Percentiles rank a stretch among this genome's conserved stretches.
These are phyloP conservation scores for Populus euphratica DNA, from an alignment of 345 rosid species.

Conservation along the genomic window DNA sequence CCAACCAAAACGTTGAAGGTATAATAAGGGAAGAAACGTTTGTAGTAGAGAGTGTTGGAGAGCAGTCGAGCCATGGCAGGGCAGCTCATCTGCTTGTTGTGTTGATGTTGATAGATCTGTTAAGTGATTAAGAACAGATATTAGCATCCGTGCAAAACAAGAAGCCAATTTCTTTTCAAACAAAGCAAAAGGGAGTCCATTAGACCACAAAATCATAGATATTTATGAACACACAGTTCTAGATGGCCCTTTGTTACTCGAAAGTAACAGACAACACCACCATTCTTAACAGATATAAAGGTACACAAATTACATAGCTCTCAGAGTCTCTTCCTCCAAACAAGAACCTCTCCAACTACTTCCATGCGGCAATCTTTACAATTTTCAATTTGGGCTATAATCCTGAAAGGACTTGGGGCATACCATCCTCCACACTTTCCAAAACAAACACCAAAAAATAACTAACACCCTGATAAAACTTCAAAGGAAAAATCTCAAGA, in stretches of 20 bases:
- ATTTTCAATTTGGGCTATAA: not conserved
- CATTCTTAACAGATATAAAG: not conserved
- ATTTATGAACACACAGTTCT: not conserved
- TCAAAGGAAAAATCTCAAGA: not conserved
- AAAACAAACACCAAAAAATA: not conserved
- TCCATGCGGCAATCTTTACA: not conserved
- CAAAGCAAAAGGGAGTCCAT: not conserved
- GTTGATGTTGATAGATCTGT: constrained; percentile 97
- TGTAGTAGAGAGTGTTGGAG: constrained; percentile 94
- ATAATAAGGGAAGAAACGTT: constrained; percentile 96
- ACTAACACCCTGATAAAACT: not conserved
- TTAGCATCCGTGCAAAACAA: not conserved
- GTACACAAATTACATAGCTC: not conserved
- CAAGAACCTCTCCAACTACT: not conserved
- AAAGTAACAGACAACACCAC: not conserved
- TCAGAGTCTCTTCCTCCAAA: not conserved
- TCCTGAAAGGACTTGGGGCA: not conserved
- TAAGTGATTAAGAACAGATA: not conserved
- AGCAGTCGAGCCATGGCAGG: constrained; percentile 96
- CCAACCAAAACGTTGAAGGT: constrained; percentile 93
- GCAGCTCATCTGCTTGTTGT: constrained; percentile 96
- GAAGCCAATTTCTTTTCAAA: not conserved
- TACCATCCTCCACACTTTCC: not conserved
- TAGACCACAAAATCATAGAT: not conserved
- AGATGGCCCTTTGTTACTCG: not conserved